Conservation (phyloP, 192 early-diverging fungal genomes). For the Thamnidium elegans region DNA sequence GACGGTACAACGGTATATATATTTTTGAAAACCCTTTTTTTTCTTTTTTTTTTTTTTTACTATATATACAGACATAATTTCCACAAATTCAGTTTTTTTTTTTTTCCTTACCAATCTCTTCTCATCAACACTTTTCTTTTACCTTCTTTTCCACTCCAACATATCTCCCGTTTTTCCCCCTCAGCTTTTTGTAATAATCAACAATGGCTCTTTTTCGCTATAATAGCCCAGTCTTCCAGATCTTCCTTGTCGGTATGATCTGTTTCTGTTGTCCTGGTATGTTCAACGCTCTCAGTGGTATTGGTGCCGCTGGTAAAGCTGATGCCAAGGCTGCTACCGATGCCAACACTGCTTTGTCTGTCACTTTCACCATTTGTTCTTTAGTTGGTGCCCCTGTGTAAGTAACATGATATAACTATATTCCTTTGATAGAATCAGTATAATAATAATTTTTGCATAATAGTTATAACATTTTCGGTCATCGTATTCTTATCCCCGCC, state of each 20-base stretch:
- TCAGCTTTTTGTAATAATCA: conserved; percentile 9
- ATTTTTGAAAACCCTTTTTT: conserved; percentile 1
- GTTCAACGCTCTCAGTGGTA: conserved; percentile 62
- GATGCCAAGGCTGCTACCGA: conserved; percentile 60
- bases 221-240: conserved; percentile 57
- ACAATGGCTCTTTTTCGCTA: conserved; percentile 40
- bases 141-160: conserved; percentile 6
- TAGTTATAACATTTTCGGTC: conserved; percentile 73
- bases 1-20: background rate
- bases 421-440: background rate
- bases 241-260: conserved; percentile 63
- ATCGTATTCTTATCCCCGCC: conserved; percentile 64
- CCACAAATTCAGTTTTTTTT: background rate
- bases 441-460: background rate
- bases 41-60: too few relatives aligned
- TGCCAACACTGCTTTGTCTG: conserved; percentile 76
- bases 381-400: conserved; percentile 67
- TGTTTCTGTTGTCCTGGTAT: conserved; percentile 81
- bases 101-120: conserved; percentile 3
- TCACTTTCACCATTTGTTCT: conserved; percentile 76
- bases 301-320: conserved; percentile 65
- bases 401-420: background rate
- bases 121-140: conserved; percentile 9
- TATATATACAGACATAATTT: background rate
- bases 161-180: background rate